Conservation (phyloP, 768 basidiomycete genomes). For the Mycena belliarum region DNA sequence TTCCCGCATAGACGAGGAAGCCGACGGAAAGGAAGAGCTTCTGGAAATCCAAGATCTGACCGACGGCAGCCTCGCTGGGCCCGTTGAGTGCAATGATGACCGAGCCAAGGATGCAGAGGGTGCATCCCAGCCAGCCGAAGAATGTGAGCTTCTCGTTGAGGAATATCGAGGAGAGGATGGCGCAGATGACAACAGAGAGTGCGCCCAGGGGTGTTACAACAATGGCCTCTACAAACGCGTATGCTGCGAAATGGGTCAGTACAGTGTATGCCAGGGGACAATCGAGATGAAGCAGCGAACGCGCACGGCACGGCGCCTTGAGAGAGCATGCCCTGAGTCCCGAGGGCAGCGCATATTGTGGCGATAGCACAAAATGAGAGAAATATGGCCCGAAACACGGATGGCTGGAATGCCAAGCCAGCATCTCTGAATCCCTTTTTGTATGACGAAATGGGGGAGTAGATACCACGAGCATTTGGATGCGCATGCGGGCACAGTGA, state of each 20-base stretch:
- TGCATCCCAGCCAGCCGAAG: constrained; percentile 97
- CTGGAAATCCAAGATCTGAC: constrained; percentile 72
- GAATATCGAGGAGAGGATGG: constrained; percentile 89
- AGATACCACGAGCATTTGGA: background rate
- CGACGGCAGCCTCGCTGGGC: constrained; percentile 59
- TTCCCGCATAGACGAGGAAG: constrained; percentile 71
- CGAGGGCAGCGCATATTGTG: too few relatives aligned
- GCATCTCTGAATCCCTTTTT: background rate
- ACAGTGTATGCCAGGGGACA: constrained; percentile 23
- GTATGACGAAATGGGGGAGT: too few relatives aligned
- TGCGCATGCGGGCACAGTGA: too few relatives aligned
- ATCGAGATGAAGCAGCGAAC: too few relatives aligned
- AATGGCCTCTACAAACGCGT: constrained; percentile 90
- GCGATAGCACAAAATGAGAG: too few relatives aligned
- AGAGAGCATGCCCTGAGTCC: too few relatives aligned
- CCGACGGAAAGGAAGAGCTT: constrained; percentile 79
- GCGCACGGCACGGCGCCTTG: too few relatives aligned
- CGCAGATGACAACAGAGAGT: constrained; percentile 93
- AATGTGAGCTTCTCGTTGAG: constrained; percentile 91
- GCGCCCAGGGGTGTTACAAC: constrained; percentile 98
- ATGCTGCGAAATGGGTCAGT: constrained; percentile 46
- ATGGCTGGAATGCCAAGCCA: too few relatives aligned
- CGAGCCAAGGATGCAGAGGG: constrained; percentile 86
- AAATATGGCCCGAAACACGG: too few relatives aligned
- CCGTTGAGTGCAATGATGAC: constrained; percentile 91